phyloP scores from a whole-genome alignment of 2,329 filamentous ascomycete species.

The Fusarium bulbicola region DNA sequence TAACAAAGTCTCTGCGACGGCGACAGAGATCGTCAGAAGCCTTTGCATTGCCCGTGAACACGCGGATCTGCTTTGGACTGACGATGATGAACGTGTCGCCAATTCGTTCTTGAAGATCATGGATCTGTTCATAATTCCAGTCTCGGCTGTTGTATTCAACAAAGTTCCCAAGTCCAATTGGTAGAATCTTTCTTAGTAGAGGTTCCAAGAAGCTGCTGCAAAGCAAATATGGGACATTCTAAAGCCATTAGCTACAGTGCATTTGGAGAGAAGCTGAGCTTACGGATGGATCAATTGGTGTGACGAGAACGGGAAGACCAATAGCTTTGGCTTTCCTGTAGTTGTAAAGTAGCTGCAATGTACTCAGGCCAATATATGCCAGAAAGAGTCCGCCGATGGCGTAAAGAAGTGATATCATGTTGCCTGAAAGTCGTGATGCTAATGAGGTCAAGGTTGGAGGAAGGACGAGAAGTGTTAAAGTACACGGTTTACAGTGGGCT shows the following conservation, averaged over 20 bases:
- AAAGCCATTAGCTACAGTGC: background rate
- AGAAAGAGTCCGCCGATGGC: background rate
- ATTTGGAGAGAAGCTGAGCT: background rate
- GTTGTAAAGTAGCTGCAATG: constrained; percentile 16
- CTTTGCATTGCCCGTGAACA: constrained; percentile 32
- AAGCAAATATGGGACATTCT: constrained; percentile 27
- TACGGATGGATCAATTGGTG: constrained; percentile 29
- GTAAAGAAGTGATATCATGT: constrained; percentile 11
- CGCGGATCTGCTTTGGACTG: constrained; percentile 32
- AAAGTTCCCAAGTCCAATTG: constrained; percentile 23
- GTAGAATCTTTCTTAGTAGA: constrained; percentile 4
- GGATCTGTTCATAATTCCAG: constrained; percentile 35
- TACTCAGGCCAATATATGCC: constrained; percentile 5
- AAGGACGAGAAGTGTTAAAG: constrained; percentile 13
- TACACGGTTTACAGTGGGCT: constrained; percentile 4
- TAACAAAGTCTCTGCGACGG: constrained; percentile 30
- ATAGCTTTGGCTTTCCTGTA: constrained; percentile 27
- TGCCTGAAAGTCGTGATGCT: background rate
- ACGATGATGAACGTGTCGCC: constrained; percentile 36
- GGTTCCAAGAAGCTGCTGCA: constrained; percentile 26
- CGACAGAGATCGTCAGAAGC: constrained; percentile 29
- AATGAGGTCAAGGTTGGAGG: background rate
- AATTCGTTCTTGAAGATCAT: constrained; percentile 29
- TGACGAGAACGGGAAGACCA: constrained; percentile 26
- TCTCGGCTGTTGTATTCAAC: constrained; percentile 38